These are phyloP conservation scores for Trichosanthes cucumerina DNA, from an alignment of 306 rosid genomes.

Conservation along the genomic window DNA sequence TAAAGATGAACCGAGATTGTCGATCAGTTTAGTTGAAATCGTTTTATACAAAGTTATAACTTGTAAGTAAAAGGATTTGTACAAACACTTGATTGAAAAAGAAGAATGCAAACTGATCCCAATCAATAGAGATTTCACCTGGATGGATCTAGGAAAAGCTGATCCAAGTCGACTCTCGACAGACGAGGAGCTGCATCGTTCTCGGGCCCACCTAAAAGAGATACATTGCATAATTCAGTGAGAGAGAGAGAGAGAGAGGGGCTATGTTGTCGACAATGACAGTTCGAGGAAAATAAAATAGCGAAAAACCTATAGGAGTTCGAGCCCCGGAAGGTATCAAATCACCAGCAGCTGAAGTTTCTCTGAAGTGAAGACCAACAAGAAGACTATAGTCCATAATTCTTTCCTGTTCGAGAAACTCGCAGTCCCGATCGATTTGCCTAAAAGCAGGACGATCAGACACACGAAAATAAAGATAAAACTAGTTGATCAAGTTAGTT, in stretches of 20 bases:
- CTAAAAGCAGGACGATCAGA: slow-evolving; percentile 25
- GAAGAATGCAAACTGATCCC: neutral
- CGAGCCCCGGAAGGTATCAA: slow-evolving; percentile 38
- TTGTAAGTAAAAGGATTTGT: neutral
- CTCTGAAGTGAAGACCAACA: slow-evolving; percentile 78
- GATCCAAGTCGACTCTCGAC: slow-evolving; percentile 47
- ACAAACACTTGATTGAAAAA: neutral
- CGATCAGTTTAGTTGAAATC: neutral
- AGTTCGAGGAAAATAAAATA: neutral
- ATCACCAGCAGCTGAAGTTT: slow-evolving; percentile 53
- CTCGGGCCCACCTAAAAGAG: slow-evolving; percentile 32
- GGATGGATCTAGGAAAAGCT: slow-evolving; percentile 53
- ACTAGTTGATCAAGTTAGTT: neutral
- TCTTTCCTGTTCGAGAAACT: slow-evolving; percentile 83
- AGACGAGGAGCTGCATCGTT: slow-evolving; percentile 33
- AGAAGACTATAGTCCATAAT: slow-evolving; percentile 89
- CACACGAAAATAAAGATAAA: neutral
- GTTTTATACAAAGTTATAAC: neutral
- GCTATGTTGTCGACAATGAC: neutral
- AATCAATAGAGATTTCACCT: slow-evolving; percentile 35
- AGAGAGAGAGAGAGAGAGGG: neutral
- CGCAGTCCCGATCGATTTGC: slow-evolving; percentile 82
- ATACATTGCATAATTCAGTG: neutral
- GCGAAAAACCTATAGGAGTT: slow-evolving; percentile 38
- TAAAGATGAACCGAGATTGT: neutral